These are phyloP conservation scores for Verticillium longisporum DNA, from an alignment of 2,329 filamentous ascomycete genomes.

Conservation along the genomic window DNA sequence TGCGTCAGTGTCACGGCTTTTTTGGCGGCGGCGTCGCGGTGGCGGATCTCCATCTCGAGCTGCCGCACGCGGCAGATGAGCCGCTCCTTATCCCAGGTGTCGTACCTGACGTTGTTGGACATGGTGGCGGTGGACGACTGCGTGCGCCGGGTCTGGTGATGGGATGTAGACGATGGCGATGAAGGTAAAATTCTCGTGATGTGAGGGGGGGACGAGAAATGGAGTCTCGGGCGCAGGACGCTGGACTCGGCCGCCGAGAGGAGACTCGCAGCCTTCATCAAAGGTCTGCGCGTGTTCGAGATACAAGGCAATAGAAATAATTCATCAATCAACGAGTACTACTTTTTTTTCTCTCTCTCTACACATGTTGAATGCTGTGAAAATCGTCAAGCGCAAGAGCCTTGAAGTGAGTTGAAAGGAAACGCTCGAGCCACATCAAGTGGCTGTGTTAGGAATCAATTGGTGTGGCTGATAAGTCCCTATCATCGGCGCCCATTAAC, in stretches of 20 bases:
- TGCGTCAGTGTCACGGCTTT: conserved; percentile 15
- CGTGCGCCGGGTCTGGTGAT: not conserved
- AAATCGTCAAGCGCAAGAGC: too few relatives aligned
- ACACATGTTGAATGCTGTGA: too few relatives aligned
- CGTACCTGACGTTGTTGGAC: conserved; percentile 39
- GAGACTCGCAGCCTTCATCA: not conserved
- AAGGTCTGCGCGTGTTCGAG: not conserved
- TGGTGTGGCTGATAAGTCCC: not conserved
- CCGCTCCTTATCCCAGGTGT: conserved; percentile 59
- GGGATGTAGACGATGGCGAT: not conserved
- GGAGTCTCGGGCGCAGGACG: not conserved
- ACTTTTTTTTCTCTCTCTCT: too few relatives aligned
- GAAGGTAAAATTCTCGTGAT: not conserved
- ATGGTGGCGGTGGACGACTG: not conserved
- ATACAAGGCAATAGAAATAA: not conserved
- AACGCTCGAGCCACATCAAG: not conserved
- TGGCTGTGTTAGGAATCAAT: not conserved
- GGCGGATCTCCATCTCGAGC: conserved; percentile 59
- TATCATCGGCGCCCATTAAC: not conserved
- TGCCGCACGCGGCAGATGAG: conserved; percentile 62
- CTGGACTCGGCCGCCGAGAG: not conserved
- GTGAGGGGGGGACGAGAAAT: not conserved
- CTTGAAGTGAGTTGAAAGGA: not conserved
- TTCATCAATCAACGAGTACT: too few relatives aligned
- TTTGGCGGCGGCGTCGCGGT: conserved; percentile 25